Evolutionary conservation across 345 rosid species (phyloP).

Genomic region (Draba incana): DNA sequence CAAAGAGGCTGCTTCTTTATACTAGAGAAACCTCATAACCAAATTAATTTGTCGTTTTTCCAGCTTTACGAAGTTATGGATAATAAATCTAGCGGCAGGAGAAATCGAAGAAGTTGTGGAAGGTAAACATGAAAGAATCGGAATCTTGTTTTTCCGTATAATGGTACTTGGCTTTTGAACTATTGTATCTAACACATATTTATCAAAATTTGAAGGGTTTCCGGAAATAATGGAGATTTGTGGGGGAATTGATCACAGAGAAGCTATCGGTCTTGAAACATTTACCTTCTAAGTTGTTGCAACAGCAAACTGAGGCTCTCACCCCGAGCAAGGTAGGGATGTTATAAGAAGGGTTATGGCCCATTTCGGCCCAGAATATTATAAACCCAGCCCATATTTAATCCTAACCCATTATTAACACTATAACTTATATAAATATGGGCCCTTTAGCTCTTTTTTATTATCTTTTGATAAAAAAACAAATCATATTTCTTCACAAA

Average conservation of each 20-base stretch:
- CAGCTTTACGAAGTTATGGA: conserved; percentile 87
- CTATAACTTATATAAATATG: no score
- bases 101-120: conserved; percentile 60
- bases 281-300: conserved; percentile 59
- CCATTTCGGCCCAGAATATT: no score
- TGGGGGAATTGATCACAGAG: conserved; percentile 54
- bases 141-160: conserved; percentile 1
- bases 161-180: conserved; percentile 21
- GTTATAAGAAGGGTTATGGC: no score
- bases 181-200: conserved; percentile 37
- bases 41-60: conserved; percentile 34
- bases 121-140: conserved; percentile 54
- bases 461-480: no score
- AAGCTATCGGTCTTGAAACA: conserved; percentile 65
- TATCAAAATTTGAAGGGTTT: conserved; percentile 51
- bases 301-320: conserved; percentile 49
- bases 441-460: no score
- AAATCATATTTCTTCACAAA: no score
- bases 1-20: neutral
- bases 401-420: no score
- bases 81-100: conserved; percentile 68
- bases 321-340: conserved; percentile 35
- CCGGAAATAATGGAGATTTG: conserved; percentile 56
- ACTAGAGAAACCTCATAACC: conserved; percentile 8
- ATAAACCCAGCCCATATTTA: no score